Evolutionary conservation across 2,329 filamentous ascomycete genomes (phyloP), one percentile per base, ranked within the genome.

Genomic region (Leptosphaerulina australis): DNA sequence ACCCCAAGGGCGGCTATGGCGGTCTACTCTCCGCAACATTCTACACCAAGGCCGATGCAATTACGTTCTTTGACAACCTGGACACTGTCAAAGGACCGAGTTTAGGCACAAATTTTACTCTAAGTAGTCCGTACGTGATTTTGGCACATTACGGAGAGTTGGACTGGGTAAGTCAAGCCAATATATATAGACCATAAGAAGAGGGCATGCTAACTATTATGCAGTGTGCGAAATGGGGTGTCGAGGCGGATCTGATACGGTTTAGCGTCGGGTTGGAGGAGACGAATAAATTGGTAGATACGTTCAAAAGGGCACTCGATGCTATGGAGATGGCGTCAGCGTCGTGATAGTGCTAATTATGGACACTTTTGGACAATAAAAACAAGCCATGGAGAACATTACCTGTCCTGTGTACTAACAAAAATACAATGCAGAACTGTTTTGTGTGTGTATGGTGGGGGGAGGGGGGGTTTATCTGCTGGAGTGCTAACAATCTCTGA

Each of bases 91-190:
- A 99, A 73, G 94, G 94, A 0, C 94, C 94, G 0, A 97, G 91
- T 73, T 78, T 99, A 39, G 94, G 94, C 2, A 97, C 94, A 0
- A 99, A 99, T 73, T 99, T 99, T 70, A 97, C 94, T 0, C 78
- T 99, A 28, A 88, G 88, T 49, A 96, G 88, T 38, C 94, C 94
- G 0, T 99, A 96, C 71, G 91, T 94, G 17, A 78, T 99, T 25
- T 75, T 99, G 24, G 94, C 94, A 4, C 94, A 99, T 73, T 99
- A 94, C 66, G 80, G 83, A 35, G 94, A 99, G 77, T 73, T 97
- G 31, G 87, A 92, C n/a, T 99, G 94, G 94, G 81, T 83, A 74
- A 66, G 79, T 74, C 25, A 33, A 6, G 24, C 5, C 6, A 5
- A 15, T 18, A 5, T 1, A 7, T 5, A 2, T 14, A 31, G 7